Conservation (phyloP, 768 basidiomycete genomes). For the Paxillus ammoniavirescens region DNA sequence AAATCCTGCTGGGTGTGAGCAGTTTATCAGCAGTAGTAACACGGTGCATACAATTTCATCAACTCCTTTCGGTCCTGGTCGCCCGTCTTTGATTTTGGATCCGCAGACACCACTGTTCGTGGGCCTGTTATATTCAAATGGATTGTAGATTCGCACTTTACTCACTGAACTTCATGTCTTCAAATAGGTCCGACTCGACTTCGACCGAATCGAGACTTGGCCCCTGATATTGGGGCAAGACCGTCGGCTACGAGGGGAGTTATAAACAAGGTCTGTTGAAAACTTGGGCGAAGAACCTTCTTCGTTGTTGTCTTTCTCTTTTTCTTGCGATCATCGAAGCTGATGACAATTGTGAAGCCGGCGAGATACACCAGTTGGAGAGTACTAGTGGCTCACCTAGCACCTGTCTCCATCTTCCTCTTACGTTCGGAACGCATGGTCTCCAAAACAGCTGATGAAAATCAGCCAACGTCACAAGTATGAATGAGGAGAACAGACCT, state of each 20-base stretch:
- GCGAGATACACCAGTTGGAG: not conserved
- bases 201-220: conserved; percentile 58
- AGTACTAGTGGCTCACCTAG: conserved; percentile 37
- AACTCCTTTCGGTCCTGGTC: conserved; percentile 70
- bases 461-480: not conserved
- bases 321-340: conserved; percentile 34
- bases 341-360: conserved; percentile 4
- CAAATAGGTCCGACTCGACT: conserved; percentile 65
- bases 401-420: conserved; percentile 67
- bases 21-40: not conserved
- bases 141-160: conserved; percentile 2
- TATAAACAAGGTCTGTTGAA: not conserved
- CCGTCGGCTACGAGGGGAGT: conserved; percentile 39
- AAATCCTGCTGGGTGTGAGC: conserved; percentile 47
- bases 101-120: conserved; percentile 64
- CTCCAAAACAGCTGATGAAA: conserved; percentile 52
- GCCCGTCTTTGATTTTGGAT: conserved; percentile 67
- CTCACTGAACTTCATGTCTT: conserved; percentile 79
- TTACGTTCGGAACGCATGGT: conserved; percentile 64
- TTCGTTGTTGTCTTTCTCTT: conserved; percentile 25
- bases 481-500: conserved; percentile 37
- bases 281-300: conserved; percentile 17
- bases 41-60: conserved; percentile 53
- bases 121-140: not conserved
- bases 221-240: conserved; percentile 68